A percentile compares a stretch with the other conserved stretches of the same genome.
Conservation (phyloP, 2,329 filamentous ascomycete species). For the Knufia petricola region DNA sequence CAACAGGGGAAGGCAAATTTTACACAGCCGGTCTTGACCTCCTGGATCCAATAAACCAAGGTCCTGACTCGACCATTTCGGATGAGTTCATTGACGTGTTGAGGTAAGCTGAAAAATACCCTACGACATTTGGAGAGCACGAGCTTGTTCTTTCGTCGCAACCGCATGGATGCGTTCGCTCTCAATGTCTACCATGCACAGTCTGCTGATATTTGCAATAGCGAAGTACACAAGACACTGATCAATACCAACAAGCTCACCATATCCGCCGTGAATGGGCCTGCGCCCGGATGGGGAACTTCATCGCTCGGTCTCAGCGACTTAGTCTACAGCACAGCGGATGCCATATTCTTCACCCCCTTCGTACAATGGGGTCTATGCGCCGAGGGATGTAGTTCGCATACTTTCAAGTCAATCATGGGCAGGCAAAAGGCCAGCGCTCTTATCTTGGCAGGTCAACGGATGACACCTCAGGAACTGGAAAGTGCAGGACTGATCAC, state of each 20-base stretch:
- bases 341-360: slow-evolving; percentile 76
- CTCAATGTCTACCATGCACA: neutral
- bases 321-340: slow-evolving; percentile 78
- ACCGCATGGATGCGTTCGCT: neutral
- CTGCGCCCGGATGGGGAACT: slow-evolving; percentile 75
- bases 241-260: slow-evolving; percentile 80
- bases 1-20: slow-evolving; percentile 4
- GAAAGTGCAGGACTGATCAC: slow-evolving; percentile 12
- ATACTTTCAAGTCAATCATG: slow-evolving; percentile 12
- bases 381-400: slow-evolving; percentile 69
- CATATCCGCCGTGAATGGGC: slow-evolving; percentile 81
- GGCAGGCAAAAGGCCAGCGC: slow-evolving; percentile 15
- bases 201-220: too few relatives aligned
- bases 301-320: slow-evolving; percentile 73
- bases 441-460: slow-evolving; percentile 13
- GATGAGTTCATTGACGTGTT: slow-evolving; percentile 5
- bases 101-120: neutral
- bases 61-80: neutral
- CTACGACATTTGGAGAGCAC: neutral
- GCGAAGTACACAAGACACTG: slow-evolving; percentile 11
- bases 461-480: slow-evolving; percentile 11
- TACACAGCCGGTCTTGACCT: slow-evolving; percentile 5
- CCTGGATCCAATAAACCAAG: slow-evolving; percentile 1
- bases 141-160: neutral
- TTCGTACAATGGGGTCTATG: slow-evolving; percentile 85